Percentiles rank a stretch among this genome's conserved stretches.
Conservation (phyloP, 495 filamentous ascomycete species). For the Penicillium coprophilum region DNA sequence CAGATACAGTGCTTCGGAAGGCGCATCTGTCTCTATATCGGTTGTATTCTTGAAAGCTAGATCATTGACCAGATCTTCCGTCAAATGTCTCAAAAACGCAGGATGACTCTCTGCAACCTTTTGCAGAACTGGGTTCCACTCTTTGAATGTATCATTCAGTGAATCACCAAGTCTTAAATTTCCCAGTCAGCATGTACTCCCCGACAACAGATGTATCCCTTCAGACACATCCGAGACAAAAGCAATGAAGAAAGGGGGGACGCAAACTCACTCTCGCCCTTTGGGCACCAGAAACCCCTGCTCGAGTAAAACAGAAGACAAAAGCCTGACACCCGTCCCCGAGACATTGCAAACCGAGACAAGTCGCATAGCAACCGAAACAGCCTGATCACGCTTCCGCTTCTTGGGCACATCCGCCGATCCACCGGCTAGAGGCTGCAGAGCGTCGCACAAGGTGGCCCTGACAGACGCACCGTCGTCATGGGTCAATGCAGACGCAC, state of each 20-base stretch:
- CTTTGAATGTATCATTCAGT: constrained; percentile 29
- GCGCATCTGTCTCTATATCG: constrained; percentile 22
- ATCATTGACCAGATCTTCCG: constrained; percentile 38
- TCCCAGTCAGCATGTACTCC: constrained; percentile 10
- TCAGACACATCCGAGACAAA: not conserved
- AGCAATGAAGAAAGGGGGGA: not conserved
- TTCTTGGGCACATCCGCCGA: constrained; percentile 32
- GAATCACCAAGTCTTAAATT: constrained; percentile 35
- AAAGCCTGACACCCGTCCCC: constrained; percentile 16
- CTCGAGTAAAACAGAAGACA: constrained; percentile 35
- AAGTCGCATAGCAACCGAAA: constrained; percentile 28
- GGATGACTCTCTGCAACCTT: constrained; percentile 30
- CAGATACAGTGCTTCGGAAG: constrained; percentile 34
- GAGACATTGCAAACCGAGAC: constrained; percentile 30
- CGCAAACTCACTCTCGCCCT: constrained; percentile 34
- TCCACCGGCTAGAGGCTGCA: constrained; percentile 21
- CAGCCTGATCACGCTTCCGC: constrained; percentile 31
- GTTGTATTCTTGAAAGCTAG: constrained; percentile 26
- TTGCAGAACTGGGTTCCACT: constrained; percentile 40
- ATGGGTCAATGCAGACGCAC: constrained; percentile 6
- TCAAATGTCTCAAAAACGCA: constrained; percentile 34
- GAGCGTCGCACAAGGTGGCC: constrained; percentile 17
- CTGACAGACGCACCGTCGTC: constrained; percentile 20
- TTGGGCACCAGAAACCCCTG: constrained; percentile 29
- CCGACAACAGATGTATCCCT: not conserved